These are phyloP conservation scores for Marchantia polymorpha DNA, from an alignment of 225 moss, liverwort and hornwort genomes.

Conservation along the genomic window DNA sequence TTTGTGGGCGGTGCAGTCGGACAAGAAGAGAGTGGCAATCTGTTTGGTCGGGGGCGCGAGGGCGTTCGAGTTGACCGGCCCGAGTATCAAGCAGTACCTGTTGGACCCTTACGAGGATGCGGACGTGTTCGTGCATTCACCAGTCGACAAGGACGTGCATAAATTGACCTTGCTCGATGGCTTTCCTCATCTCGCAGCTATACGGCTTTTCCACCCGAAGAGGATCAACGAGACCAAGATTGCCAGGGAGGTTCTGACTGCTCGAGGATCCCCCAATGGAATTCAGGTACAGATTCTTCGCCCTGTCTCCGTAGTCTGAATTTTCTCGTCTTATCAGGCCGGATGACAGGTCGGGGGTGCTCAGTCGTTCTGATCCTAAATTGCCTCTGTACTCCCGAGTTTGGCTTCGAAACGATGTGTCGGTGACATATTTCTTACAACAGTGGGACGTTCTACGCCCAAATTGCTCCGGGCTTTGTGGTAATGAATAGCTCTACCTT, in stretches of 20 bases:
- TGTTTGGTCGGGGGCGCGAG: constrained; percentile 89
- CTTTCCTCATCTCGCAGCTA: constrained; percentile 47
- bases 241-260: constrained; percentile 51
- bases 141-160: constrained; percentile 60
- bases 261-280: constrained; percentile 71
- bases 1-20: not conserved
- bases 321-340: not conserved
- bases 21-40: constrained; percentile 56
- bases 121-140: constrained; percentile 75
- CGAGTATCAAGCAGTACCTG: constrained; percentile 57
- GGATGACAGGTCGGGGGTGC: too few species aligned
- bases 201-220: constrained; percentile 54
- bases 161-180: constrained; percentile 74
- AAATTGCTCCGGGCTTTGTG: not conserved
- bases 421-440: not conserved
- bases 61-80: constrained; percentile 83
- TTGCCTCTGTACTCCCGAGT: not conserved
- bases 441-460: not conserved
- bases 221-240: constrained; percentile 44
- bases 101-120: constrained; percentile 54
- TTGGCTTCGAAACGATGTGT: not conserved
- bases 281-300: constrained; percentile 53
- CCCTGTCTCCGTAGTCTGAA: not conserved
- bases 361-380: not conserved
- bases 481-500: not conserved